Evolutionary conservation across 129 eudicot species (phyloP), one percentile per base, ranked within the genome.

Genomic region (Lactuca saligna): DNA sequence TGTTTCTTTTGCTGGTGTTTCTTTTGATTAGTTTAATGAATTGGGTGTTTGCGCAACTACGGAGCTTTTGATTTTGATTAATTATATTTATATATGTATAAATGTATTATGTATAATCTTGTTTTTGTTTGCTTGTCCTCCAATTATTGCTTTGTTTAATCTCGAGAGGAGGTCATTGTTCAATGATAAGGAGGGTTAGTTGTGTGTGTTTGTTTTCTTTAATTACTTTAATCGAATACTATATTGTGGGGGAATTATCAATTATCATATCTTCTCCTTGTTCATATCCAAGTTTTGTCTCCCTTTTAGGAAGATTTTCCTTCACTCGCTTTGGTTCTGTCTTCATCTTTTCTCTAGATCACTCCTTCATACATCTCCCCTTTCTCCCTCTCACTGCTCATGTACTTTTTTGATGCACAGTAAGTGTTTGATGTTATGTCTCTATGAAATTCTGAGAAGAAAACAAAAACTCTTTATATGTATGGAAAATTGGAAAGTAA

Each of bases 141-240:
- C 59, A 76, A 76, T 74, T 69, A 66, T 80, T 76, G 70, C 69
- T 54, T 80, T 83, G 82, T 83, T 79, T 71, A 78, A 49, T 72
- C 53, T 63, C 50, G 70, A 48, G 69, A 29, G 74, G 84, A 79
- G 86, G 87, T 86, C 89, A 77, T 89, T 89, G 87, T 83, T 78
- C 82, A 85, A 83, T 83, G 81, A 82, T 82, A 81, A 77, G 75
- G 75, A 76, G 78, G 73, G 81, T 84, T 79, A 78, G 82, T 78
- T 82, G 78, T 82, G 80, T 72, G 55, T 59, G 66, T 75, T 80
- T 72, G 71, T 77, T 63, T 72, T 76, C 70, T 70, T 72, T 25
- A 65, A 70, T 68, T 72, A 57, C 51, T 48, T 68, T 75, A 57
- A 35, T 67, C 15, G 25, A 12, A 53, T 39, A 6, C 37, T 17